Percentiles rank a stretch among this genome's conserved stretches.
These are phyloP conservation scores for Thelonectria rubi DNA, from an alignment of 2,329 filamentous ascomycete species.

Conservation along the genomic window DNA sequence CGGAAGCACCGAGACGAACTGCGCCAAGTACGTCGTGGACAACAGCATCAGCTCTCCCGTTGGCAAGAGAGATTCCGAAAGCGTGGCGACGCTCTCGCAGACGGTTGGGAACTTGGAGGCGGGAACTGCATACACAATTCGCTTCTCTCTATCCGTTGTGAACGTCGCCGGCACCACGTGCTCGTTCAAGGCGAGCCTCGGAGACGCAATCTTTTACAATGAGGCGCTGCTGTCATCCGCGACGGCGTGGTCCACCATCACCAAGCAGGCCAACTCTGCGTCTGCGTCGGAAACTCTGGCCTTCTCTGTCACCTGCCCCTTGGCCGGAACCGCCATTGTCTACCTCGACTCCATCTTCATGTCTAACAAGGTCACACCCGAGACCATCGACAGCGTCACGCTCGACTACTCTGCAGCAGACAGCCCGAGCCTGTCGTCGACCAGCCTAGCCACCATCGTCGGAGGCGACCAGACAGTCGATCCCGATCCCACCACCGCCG, in stretches of 20 bases:
- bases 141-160: conserved; percentile 31
- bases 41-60: neutral
- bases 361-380: conserved; percentile 34
- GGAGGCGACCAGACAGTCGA: neutral
- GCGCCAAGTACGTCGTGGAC: neutral
- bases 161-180: conserved; percentile 14
- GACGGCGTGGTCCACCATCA: conserved; percentile 16
- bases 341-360: conserved; percentile 34
- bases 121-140: conserved; percentile 29
- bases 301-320: conserved; percentile 26
- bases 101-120: conserved; percentile 8
- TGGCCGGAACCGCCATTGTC: conserved; percentile 11
- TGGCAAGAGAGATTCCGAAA: neutral
- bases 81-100: conserved; percentile 3
- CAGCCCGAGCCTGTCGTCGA: neutral
- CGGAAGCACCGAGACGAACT: neutral
- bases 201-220: conserved; percentile 5
- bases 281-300: neutral
- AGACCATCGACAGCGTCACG: conserved; percentile 24
- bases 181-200: conserved; percentile 26
- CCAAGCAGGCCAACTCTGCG: neutral
- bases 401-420: conserved; percentile 24
- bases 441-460: neutral
- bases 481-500: neutral
- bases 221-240: neutral